Percentiles rank a stretch among this genome's conserved stretches.
These are phyloP conservation scores for Trichophyton rubrum DNA, from an alignment of 2,329 filamentous ascomycete species.

Conservation along the genomic window DNA sequence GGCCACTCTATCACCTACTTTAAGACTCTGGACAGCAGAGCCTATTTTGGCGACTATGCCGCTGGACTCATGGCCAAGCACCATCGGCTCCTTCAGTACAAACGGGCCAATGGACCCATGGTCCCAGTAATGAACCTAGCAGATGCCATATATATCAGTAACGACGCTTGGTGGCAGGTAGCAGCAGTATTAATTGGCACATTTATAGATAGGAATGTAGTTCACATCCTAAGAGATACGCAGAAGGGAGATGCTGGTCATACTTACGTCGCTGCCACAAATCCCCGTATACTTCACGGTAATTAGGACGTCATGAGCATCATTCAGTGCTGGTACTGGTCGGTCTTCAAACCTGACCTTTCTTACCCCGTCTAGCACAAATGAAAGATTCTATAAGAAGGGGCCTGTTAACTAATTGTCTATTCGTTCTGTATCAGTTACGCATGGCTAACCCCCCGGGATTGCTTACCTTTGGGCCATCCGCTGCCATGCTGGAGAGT, in stretches of 20 bases:
- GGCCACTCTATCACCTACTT: slow-evolving; percentile 52
- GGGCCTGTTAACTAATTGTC: not conserved
- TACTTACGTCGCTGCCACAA: slow-evolving; percentile 63
- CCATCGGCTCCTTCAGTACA: slow-evolving; percentile 36
- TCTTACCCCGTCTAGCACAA: slow-evolving; percentile 65
- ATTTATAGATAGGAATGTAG: not conserved
- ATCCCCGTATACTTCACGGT: slow-evolving; percentile 78
- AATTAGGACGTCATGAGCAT: slow-evolving; percentile 64
- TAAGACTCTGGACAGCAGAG: slow-evolving; percentile 49
- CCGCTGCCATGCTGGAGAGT: not conserved
- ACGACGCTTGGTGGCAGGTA: not conserved
- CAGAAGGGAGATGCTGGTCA: not conserved
- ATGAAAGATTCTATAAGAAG: slow-evolving; percentile 58
- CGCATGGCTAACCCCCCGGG: too few relatives aligned
- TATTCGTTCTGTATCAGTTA: too few relatives aligned
- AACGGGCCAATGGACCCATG: slow-evolving; percentile 35
- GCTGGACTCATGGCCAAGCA: slow-evolving; percentile 60
- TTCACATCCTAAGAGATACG: not conserved
- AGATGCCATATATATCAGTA: not conserved
- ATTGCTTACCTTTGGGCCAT: not conserved
- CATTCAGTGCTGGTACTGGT: slow-evolving; percentile 55
- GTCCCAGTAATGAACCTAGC: slow-evolving; percentile 37
- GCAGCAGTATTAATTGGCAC: too few relatives aligned
- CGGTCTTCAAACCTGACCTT: slow-evolving; percentile 64
- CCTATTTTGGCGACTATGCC: slow-evolving; percentile 59